Evolutionary conservation across 2,329 filamentous ascomycete genomes (phyloP).

Genomic region (Diaporthe vaccinii): DNA sequence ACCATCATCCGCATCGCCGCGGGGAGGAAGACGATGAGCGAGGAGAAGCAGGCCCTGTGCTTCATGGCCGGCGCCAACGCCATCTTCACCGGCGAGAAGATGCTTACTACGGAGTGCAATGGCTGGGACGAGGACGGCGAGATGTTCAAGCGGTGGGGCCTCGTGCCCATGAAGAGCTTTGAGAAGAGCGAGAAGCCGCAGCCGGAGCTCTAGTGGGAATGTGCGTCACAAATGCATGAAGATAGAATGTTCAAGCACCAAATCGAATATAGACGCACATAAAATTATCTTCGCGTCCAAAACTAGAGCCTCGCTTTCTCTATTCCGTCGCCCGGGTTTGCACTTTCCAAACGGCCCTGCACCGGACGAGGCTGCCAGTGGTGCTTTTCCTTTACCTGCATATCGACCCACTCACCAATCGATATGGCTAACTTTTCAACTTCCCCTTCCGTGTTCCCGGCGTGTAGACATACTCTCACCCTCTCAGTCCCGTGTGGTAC

Average conservation of each 20-base stretch:
- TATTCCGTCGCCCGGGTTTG: neutral
- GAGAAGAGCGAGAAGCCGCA: slow-evolving; percentile 21
- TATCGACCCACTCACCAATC: slow-evolving; percentile 2
- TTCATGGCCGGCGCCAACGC: slow-evolving; percentile 94
- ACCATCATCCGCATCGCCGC: slow-evolving; percentile 92
- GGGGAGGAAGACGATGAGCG: slow-evolving; percentile 84
- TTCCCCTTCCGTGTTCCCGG: slow-evolving; percentile 67
- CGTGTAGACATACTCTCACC: slow-evolving; percentile 77
- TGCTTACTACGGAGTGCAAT: slow-evolving; percentile 92
- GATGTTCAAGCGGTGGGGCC: slow-evolving; percentile 87
- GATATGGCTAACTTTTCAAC: neutral
- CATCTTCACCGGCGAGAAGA: slow-evolving; percentile 96
- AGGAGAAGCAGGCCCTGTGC: slow-evolving; percentile 90
- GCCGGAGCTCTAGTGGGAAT: neutral
- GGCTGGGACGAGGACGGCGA: slow-evolving; percentile 90
- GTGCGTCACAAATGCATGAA: neutral
- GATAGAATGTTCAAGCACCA: neutral
- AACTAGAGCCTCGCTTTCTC: slow-evolving; percentile 12
- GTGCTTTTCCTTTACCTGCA: neutral
- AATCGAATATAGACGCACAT: slow-evolving; percentile 36
- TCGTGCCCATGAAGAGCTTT: slow-evolving; percentile 77
- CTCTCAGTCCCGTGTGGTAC: slow-evolving; percentile 74
- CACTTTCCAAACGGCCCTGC: neutral
- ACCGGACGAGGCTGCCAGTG: neutral
- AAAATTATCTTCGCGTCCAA: neutral